phyloP scores from a whole-genome alignment of 2,329 filamentous ascomycete genomes.

The Neophaeococcomyces mojaviensis region DNA sequence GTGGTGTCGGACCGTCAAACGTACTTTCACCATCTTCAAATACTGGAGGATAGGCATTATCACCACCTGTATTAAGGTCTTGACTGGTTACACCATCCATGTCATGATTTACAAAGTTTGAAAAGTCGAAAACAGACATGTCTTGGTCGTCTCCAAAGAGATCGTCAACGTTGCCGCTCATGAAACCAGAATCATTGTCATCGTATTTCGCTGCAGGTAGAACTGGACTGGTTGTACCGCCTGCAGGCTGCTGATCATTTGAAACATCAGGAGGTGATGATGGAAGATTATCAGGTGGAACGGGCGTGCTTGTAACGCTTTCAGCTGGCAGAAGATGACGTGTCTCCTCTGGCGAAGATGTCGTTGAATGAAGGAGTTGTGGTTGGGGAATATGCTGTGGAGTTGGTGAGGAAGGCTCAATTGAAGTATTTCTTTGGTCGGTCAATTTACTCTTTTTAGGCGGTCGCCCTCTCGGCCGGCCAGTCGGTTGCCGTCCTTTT shows the following conservation, averaged over 20 bases:
- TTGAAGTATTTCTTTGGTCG: conserved; percentile 57
- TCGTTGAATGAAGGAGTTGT: conserved; percentile 37
- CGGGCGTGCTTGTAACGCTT: conserved; percentile 56
- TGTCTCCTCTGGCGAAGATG: conserved; percentile 43
- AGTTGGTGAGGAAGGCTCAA: conserved; percentile 33
- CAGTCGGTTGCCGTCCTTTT: conserved; percentile 12
- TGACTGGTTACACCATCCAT: background rate
- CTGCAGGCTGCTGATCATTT: conserved; percentile 35
- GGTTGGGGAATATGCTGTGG: conserved; percentile 35
- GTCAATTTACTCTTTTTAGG: conserved; percentile 27
- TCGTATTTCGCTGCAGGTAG: conserved; percentile 49
- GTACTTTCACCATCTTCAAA: conserved; percentile 18
- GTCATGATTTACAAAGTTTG: background rate
- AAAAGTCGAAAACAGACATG: conserved; percentile 7
- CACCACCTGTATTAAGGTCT: background rate
- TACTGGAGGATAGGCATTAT: conserved; percentile 12
- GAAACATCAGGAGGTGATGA: conserved; percentile 82
- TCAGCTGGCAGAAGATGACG: conserved; percentile 33
- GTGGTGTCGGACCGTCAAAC: conserved; percentile 5
- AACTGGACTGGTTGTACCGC: conserved; percentile 63
- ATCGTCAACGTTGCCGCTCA: conserved; percentile 64
- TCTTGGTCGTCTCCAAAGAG: conserved; percentile 19
- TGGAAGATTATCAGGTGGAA: conserved; percentile 57
- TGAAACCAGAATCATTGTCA: conserved; percentile 68
- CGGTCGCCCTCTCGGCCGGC: conserved; percentile 19